Conservation (phyloP, 2,329 filamentous ascomycete species). For the Ophiocordyceps polyrhachis-furcata region DNA sequence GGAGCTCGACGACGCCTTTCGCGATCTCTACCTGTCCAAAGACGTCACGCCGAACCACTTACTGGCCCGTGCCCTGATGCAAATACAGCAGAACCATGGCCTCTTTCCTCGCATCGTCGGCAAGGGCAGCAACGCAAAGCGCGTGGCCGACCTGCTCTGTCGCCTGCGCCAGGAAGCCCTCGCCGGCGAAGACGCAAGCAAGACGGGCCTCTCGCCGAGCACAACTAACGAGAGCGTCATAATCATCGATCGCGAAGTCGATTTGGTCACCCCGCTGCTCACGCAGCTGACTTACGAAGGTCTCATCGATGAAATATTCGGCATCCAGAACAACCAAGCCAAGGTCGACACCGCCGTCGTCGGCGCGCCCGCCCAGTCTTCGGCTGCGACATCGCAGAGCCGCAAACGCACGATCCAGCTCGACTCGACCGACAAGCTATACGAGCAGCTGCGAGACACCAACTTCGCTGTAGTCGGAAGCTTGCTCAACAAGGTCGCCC, state of each 20-base stretch:
- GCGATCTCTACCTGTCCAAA: constrained; percentile 74
- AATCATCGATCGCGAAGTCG: constrained; percentile 86
- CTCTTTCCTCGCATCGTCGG: constrained; percentile 88
- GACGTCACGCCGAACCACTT: constrained; percentile 84
- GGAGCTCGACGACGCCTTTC: constrained; percentile 73
- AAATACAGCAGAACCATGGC: constrained; percentile 76
- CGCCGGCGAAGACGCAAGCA: constrained; percentile 51
- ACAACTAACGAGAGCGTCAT: constrained; percentile 78
- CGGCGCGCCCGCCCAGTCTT: constrained; percentile 48
- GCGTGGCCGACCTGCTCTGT: constrained; percentile 66
- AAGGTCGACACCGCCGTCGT: constrained; percentile 85
- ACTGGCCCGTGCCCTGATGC: constrained; percentile 82
- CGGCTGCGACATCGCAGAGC: constrained; percentile 36
- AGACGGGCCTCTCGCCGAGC: constrained; percentile 62
- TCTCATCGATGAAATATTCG: constrained; percentile 81
- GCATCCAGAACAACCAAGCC: constrained; percentile 79
- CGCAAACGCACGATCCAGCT: constrained; percentile 76
- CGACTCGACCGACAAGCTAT: constrained; percentile 78
- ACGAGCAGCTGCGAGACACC: constrained; percentile 68
- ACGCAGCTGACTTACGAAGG: constrained; percentile 96
- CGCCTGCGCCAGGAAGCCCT: constrained; percentile 83
- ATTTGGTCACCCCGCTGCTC: constrained; percentile 78
- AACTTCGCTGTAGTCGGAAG: constrained; percentile 92
- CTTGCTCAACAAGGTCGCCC: constrained; percentile 75
- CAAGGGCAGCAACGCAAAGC: constrained; percentile 87